Percentiles rank a stretch among this genome's conserved stretches.
Evolutionary conservation across 2,329 filamentous ascomycete genomes (phyloP).

Genomic region (Lizonia empirigonia): DNA sequence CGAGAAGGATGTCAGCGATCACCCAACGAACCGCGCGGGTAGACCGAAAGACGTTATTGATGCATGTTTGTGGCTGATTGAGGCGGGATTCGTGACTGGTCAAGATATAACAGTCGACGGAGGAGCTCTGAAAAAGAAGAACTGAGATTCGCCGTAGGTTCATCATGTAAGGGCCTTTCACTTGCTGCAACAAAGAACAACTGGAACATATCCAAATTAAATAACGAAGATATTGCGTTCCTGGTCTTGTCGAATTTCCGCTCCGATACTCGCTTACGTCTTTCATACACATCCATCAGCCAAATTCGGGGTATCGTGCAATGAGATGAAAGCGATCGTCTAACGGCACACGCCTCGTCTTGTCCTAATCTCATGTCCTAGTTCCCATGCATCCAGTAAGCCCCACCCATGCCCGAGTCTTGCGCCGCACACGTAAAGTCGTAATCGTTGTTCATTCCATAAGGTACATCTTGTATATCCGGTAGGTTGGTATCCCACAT

Average conservation of each 20-base stretch:
- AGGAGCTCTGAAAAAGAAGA: conserved; percentile 46
- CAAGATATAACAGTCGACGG: conserved; percentile 48
- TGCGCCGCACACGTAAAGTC: conserved; percentile 44
- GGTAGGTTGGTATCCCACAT: conserved; percentile 50
- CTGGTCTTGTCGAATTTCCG: no score
- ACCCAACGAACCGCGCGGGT: conserved; percentile 54
- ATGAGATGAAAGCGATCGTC: conserved; percentile 4
- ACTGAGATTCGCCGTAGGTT: conserved; percentile 6
- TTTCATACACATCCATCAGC: neutral
- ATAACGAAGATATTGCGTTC: neutral
- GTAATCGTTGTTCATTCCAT: conserved; percentile 42
- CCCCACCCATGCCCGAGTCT: conserved; percentile 36
- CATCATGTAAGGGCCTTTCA: neutral
- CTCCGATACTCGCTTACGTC: no score
- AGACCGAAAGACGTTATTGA: conserved; percentile 54
- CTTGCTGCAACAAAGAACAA: neutral
- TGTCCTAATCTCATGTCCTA: conserved; percentile 13
- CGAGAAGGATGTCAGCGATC: conserved; percentile 51
- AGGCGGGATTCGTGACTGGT: conserved; percentile 49
- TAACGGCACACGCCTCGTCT: neutral
- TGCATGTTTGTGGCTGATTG: conserved; percentile 50
- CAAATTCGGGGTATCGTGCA: conserved; percentile 9
- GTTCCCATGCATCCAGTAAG: conserved; percentile 47
- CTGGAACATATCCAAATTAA: neutral
- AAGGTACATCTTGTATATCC: conserved; percentile 46